phyloP scores from a whole-genome alignment of 2,329 filamentous ascomycete species.

The Alternaria rosae region DNA sequence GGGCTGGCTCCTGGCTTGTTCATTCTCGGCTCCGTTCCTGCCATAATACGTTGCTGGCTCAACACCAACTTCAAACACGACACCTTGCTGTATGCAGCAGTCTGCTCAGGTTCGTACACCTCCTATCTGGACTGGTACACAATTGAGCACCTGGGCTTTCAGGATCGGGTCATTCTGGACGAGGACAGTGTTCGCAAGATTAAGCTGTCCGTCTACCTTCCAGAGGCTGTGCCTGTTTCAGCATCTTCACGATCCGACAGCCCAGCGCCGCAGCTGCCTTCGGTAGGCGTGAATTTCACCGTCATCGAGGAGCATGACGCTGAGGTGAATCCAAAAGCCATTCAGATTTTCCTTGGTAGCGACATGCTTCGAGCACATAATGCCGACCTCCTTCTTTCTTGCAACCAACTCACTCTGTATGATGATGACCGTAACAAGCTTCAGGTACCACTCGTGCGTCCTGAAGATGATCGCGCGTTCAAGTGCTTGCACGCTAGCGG shows the following conservation, averaged over 20 bases:
- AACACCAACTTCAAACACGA: conserved; percentile 89
- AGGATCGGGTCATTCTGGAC: conserved; percentile 70
- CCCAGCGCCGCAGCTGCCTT: conserved; percentile 80
- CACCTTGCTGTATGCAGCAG: conserved; percentile 85
- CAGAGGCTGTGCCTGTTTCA: conserved; percentile 84
- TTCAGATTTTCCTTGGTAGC: conserved; percentile 89
- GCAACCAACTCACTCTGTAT: conserved; percentile 86
- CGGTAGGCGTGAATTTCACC: conserved; percentile 80
- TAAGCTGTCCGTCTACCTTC: conserved; percentile 83
- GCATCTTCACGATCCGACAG: conserved; percentile 76
- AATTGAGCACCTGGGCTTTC: conserved; percentile 75
- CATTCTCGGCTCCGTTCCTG: conserved; percentile 85
- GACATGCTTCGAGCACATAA: conserved; percentile 86
- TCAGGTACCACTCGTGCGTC: conserved; percentile 88
- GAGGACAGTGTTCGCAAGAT: conserved; percentile 73
- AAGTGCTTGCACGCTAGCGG: conserved; percentile 71
- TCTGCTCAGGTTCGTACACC: conserved; percentile 90
- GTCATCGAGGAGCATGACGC: conserved; percentile 66
- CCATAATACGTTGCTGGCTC: conserved; percentile 95
- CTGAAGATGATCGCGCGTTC: conserved; percentile 84
- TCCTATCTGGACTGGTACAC: conserved; percentile 82
- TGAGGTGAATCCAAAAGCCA: conserved; percentile 64
- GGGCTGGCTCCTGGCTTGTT: conserved; percentile 84
- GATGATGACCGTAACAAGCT: conserved; percentile 87
- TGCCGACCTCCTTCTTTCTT: conserved; percentile 89